phyloP scores from a whole-genome alignment of 768 basidiomycete genomes.

The Macrolepiota fuliginosa region DNA sequence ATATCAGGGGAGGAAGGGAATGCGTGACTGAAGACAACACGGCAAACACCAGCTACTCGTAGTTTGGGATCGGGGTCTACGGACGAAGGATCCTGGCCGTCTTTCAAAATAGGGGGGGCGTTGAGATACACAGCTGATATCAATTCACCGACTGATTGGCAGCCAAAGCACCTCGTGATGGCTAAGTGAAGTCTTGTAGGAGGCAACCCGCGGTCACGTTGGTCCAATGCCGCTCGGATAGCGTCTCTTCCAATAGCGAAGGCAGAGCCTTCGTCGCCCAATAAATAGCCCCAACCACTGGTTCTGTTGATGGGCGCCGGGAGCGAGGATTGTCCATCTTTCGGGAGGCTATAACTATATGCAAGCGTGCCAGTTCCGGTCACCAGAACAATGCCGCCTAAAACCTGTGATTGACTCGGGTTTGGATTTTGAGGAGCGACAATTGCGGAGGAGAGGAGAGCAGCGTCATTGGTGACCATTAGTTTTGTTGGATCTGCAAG shows the following conservation, averaged over 20 bases:
- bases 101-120: neutral
- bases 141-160: conserved; percentile 18
- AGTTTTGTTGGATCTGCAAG: conserved; percentile 16
- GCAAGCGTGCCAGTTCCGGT: conserved; percentile 25
- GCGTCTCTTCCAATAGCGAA: conserved; percentile 24
- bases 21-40: conserved; percentile 19
- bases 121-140: conserved; percentile 22
- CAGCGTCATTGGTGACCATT: conserved; percentile 25
- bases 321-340: conserved; percentile 12
- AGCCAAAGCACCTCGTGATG: conserved; percentile 20
- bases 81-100: conserved; percentile 14
- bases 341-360: conserved; percentile 17
- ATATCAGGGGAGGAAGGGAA: conserved; percentile 13
- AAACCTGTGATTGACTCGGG: conserved; percentile 2
- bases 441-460: conserved; percentile 25
- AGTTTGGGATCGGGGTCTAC: conserved; percentile 22
- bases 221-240: conserved; percentile 18
- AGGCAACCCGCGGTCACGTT: conserved; percentile 17
- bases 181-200: conserved; percentile 19
- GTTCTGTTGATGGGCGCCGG: conserved; percentile 18
- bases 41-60: conserved; percentile 22
- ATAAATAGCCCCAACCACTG: conserved; percentile 26
- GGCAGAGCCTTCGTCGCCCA: conserved; percentile 26
- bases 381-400: conserved; percentile 22
- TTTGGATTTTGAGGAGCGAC: neutral